Conservation (phyloP, 257 asterid genomes). For the Plantago major region DNA sequence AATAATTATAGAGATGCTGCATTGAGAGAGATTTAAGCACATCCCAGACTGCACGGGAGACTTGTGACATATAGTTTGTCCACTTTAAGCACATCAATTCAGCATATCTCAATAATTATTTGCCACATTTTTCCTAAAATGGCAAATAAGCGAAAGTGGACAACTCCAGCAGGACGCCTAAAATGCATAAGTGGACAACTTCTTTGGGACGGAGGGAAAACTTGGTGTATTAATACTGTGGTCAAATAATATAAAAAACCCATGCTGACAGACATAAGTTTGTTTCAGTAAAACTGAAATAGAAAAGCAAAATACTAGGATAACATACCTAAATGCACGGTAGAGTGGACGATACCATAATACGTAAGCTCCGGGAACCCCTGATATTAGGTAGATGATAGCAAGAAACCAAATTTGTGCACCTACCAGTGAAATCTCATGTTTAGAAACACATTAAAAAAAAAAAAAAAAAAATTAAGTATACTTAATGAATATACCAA, state of each 20-base stretch:
- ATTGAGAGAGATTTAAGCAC: conserved; percentile 5
- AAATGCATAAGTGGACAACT: too few relatives aligned
- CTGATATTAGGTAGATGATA: conserved; percentile 84
- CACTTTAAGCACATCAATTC: too few relatives aligned
- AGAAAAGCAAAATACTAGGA: neutral
- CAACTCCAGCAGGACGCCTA: too few relatives aligned
- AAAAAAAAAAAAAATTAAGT: too few relatives aligned
- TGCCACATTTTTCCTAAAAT: too few relatives aligned
- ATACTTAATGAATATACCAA: too few relatives aligned
- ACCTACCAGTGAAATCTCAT: conserved; percentile 28
- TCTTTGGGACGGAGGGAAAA: too few relatives aligned
- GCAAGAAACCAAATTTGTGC: conserved; percentile 83
- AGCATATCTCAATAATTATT: too few relatives aligned
- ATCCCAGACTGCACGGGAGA: conserved; percentile 80
- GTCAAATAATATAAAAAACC: neutral
- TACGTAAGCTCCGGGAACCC: conserved; percentile 94
- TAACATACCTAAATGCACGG: conserved; percentile 74
- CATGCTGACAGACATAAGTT: conserved; percentile 9
- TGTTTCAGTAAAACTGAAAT: conserved; percentile 14
- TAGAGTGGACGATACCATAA: conserved; percentile 97
- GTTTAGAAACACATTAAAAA: conserved; percentile 16
- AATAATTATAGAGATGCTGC: neutral
- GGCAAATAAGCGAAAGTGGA: too few relatives aligned
- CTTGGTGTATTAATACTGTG: too few relatives aligned
- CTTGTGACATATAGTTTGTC: conserved; percentile 13